phyloP scores from a whole-genome alignment of 768 basidiomycete species.

The Nevesoporus exiguus region DNA sequence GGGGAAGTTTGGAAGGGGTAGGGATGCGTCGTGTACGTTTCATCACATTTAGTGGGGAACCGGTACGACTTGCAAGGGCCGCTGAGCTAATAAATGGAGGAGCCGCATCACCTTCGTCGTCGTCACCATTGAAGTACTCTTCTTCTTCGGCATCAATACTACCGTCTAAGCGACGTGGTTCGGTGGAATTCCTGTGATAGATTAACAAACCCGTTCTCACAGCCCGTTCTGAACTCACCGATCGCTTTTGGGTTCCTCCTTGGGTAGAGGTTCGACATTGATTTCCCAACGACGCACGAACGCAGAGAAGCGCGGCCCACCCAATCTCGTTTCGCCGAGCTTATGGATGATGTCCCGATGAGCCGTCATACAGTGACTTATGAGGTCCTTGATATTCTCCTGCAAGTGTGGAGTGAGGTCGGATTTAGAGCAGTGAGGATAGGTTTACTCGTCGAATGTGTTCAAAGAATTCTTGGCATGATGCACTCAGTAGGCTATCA shows the following conservation, averaged over 20 bases:
- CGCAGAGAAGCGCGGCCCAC: constrained; percentile 62
- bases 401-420: constrained; percentile 29
- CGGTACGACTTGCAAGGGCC: constrained; percentile 24
- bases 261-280: constrained; percentile 77
- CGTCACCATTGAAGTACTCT: constrained; percentile 88
- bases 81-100: constrained; percentile 31
- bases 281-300: constrained; percentile 87
- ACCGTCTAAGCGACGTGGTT: constrained; percentile 42
- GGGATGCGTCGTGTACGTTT: constrained; percentile 60
- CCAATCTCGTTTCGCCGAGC: constrained; percentile 58
- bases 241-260: constrained; percentile 46
- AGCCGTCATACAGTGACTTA: constrained; percentile 77
- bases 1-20: constrained; percentile 44
- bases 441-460: constrained; percentile 76
- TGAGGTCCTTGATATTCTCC: constrained; percentile 87
- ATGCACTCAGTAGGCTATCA: constrained; percentile 91
- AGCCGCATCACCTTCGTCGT: constrained; percentile 62
- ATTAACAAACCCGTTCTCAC: constrained; percentile 6
- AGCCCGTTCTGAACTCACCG: constrained; percentile 39
- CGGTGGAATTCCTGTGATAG: constrained; percentile 36
- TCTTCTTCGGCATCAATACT: constrained; percentile 78
- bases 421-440: neutral
- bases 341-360: constrained; percentile 63
- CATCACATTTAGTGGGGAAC: constrained; percentile 36
- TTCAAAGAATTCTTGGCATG: constrained; percentile 96